Percentiles rank a stretch among this genome's conserved stretches.
Evolutionary conservation across 345 rosid species (phyloP).

Genomic region (Kandelia obovata): DNA sequence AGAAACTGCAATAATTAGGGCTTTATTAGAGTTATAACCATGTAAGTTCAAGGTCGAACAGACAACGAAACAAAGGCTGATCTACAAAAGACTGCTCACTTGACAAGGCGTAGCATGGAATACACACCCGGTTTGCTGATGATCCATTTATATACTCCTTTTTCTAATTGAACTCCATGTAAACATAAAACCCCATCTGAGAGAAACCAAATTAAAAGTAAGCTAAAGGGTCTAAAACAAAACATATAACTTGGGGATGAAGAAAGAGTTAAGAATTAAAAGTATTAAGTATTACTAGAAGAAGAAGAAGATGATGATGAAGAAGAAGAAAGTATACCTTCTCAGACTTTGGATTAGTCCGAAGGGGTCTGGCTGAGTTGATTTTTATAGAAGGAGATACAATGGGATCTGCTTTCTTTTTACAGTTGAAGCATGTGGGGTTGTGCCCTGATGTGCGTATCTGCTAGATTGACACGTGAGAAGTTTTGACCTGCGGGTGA

Average conservation of each 20-base stretch:
- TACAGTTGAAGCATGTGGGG: background rate
- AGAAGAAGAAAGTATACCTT: too few relatives aligned
- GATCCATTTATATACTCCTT: constrained; percentile 10
- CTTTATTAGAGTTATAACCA: background rate
- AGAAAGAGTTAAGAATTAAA: too few relatives aligned
- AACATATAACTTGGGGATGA: too few relatives aligned
- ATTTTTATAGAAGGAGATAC: constrained; percentile 20
- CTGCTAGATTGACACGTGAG: constrained; percentile 24
- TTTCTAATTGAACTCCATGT: too few relatives aligned
- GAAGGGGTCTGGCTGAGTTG: background rate
- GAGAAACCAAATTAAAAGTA: too few relatives aligned
- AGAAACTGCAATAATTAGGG: constrained; percentile 12
- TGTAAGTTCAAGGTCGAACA: constrained; percentile 48
- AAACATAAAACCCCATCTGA: too few relatives aligned
- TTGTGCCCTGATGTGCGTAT: background rate
- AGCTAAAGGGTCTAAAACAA: too few relatives aligned
- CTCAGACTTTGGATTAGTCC: too few relatives aligned
- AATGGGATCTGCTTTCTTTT: background rate
- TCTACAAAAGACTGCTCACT: constrained; percentile 39
- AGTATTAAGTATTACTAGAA: too few relatives aligned
- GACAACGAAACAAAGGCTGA: constrained; percentile 46
- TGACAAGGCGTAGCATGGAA: constrained; percentile 49
- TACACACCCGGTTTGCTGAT: constrained; percentile 29
- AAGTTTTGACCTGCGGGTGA: constrained; percentile 39
- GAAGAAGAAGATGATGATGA: too few relatives aligned